Evolutionary conservation across 331 rosid genomes (phyloP).

Genomic region (Cydonia oblonga): DNA sequence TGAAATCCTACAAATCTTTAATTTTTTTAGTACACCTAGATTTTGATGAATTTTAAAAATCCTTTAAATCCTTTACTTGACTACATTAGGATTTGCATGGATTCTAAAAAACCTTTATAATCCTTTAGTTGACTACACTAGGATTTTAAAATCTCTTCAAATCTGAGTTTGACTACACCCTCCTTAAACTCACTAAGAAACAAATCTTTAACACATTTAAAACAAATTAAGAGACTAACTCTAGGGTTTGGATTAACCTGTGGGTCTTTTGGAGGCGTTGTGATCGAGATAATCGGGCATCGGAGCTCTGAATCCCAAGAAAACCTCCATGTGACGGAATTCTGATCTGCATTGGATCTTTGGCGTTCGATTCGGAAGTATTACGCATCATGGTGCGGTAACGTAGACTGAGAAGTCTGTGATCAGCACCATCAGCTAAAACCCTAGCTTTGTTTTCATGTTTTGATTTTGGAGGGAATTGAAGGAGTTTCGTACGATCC

Average conservation of each 20-base stretch:
- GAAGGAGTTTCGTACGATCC: not conserved
- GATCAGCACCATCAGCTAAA: not conserved
- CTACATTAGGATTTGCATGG: too few species aligned
- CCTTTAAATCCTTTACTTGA: too few species aligned
- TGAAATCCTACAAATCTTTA: too few species aligned
- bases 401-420: not conserved
- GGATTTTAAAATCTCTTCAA: too few species aligned
- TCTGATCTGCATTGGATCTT: not conserved
- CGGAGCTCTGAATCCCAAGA: not conserved
- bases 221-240: too few species aligned
- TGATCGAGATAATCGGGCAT: not conserved
- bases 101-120: too few species aligned
- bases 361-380: not conserved
- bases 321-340: not conserved
- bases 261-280: not conserved
- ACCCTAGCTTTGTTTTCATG: not conserved
- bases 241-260: not conserved
- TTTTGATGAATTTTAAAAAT: too few species aligned
- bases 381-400: not conserved
- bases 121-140: too few species aligned
- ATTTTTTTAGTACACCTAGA: too few species aligned
- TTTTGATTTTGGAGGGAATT: not conserved
- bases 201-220: too few species aligned
- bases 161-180: too few species aligned
- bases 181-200: too few species aligned